Evolutionary conservation across 192 early-diverging fungal species (phyloP), one percentile per base, ranked within the genome.

Genomic region (Entophlyctis helioformis): DNA sequence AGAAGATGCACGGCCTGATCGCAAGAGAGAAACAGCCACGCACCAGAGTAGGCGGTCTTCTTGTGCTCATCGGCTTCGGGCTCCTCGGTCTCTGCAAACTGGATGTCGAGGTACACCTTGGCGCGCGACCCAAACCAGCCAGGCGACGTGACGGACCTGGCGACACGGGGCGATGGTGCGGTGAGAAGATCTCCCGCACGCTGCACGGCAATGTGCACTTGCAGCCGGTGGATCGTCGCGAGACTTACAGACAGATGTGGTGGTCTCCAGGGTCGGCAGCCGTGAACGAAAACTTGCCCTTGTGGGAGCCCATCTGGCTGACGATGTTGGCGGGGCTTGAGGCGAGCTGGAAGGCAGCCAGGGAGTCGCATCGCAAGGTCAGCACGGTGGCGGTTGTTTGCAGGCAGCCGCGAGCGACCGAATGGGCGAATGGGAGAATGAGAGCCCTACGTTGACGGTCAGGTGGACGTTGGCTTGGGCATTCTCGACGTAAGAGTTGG

Each of bases 201-300:
- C 27, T n/a, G n/a, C n/a, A n/a, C n/a, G n/a, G n/a, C n/a, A n/a
- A n/a, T n/a, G n/a, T n/a, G n/a, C n/a, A n/a, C n/a, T n/a, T n/a
- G n/a, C n/a, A n/a, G n/a, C n/a, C n/a, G n/a, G n/a, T n/a, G n/a
- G n/a, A n/a, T n/a, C n/a, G n/a, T n/a, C n/a, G n/a, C n/a, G n/a
- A n/a, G n/a, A 46, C 69, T 50, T 71, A 77, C 41, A 98, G 64
- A 63, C 96, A 98, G 42, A 98, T 88, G 15, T 74, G 63, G 63
- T 98, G 91, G 55, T 91, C 81, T 36, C 93, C 91, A 28, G 83
- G 72, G 44, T 86, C 84, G 20, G 83, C 70, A 18, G 93, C 79
- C 11, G 88, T 91, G 52, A 98, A 98, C 27, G 81, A 82, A 55
- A 96, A 96, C 54, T 80, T 76, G 37, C 91, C 93, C 56, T 66